These are phyloP conservation scores for Neofusicoccum cordaticola DNA, from an alignment of 2,329 filamentous ascomycete genomes.

Conservation along the genomic window DNA sequence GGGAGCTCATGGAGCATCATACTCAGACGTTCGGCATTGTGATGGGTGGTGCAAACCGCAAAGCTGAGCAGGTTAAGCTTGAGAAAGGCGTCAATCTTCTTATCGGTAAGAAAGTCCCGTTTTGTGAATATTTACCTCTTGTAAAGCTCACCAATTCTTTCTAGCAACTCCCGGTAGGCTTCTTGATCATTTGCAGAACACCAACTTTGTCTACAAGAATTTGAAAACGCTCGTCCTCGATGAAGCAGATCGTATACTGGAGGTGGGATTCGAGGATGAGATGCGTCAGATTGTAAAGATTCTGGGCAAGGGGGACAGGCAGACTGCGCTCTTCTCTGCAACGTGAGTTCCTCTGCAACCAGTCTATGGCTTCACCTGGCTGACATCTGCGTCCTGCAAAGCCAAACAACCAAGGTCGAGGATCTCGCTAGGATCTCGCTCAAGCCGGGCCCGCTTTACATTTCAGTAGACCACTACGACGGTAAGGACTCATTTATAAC, in stretches of 20 bases:
- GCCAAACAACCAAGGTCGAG: constrained; percentile 76
- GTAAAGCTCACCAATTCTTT: neutral
- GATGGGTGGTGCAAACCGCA: constrained; percentile 88
- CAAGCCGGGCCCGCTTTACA: constrained; percentile 85
- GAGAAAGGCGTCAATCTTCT: constrained; percentile 90
- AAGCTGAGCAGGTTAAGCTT: constrained; percentile 91
- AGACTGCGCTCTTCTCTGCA: constrained; percentile 98
- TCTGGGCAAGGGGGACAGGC: constrained; percentile 62
- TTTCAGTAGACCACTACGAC: constrained; percentile 91
- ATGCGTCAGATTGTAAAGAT: constrained; percentile 85
- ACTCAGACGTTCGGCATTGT: constrained; percentile 95
- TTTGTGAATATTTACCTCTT: neutral
- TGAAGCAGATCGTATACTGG: constrained; percentile 92
- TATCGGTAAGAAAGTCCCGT: constrained; percentile 52
- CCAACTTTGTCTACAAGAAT: constrained; percentile 89
- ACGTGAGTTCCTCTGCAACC: constrained; percentile 45
- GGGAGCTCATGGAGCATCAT: constrained; percentile 89
- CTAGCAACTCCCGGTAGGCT: constrained; percentile 78
- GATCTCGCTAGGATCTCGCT: constrained; percentile 93
- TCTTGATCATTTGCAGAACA: constrained; percentile 92
- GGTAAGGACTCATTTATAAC: too few relatives aligned
- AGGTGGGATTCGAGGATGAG: constrained; percentile 98
- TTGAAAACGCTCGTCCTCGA: constrained; percentile 90
- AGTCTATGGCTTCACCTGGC: too few relatives aligned
- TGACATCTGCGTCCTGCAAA: too few relatives aligned